These are phyloP conservation scores for Geotrichum siamense DNA, from an alignment of 1,139 yeast species.

Conservation along the genomic window DNA sequence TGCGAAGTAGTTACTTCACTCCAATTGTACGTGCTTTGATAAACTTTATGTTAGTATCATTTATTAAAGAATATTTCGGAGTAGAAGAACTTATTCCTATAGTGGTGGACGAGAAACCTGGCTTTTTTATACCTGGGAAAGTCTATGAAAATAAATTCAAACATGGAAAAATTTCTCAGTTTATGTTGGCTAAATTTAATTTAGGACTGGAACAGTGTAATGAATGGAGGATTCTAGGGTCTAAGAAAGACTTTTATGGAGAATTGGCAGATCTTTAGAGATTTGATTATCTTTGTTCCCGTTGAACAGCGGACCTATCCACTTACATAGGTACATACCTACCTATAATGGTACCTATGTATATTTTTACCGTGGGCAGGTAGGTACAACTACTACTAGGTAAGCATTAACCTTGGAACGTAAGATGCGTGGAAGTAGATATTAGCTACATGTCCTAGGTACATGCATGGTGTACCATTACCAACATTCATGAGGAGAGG, in stretches of 20 bases:
- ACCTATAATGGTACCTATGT: no score
- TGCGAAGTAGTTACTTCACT: conserved; percentile 1
- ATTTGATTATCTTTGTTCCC: no score
- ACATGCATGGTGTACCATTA: no score
- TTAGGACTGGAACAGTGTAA: not conserved
- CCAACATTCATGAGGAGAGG: no score
- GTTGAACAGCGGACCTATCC: no score
- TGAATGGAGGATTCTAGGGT: conserved; percentile 3
- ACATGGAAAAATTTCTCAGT: conserved; percentile 3
- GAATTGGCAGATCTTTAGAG: no score
- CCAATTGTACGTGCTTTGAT: conserved; percentile 2
- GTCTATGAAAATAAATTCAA: conserved; percentile 5
- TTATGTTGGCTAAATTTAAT: conserved; percentile 1
- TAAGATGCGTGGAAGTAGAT: no score
- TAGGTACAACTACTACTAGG: no score
- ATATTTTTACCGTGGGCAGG: no score
- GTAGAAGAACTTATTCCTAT: conserved; percentile 2
- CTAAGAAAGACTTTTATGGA: not conserved
- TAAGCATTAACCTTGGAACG: no score
- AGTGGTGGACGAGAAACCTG: conserved; percentile 4
- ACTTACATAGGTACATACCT: no score
- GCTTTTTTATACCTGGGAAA: conserved; percentile 2
- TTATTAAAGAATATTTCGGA: conserved; percentile 3
- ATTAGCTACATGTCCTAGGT: no score
- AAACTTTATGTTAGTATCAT: not conserved